Conservation (phyloP, 2,329 filamentous ascomycete genomes). For the Dactylellina leptospora region DNA sequence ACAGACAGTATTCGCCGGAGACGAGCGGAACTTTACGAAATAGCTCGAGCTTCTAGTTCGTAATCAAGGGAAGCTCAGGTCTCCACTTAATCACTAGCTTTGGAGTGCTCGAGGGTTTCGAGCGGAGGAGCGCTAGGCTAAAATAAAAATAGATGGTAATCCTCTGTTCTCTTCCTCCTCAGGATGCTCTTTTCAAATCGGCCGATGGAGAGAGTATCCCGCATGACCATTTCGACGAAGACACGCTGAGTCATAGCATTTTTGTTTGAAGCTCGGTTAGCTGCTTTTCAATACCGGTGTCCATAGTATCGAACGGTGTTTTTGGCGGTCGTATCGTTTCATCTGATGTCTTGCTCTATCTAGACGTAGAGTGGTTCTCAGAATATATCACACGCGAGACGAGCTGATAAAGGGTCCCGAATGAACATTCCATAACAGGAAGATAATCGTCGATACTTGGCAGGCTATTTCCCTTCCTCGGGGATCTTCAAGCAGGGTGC, state of each 20-base stretch:
- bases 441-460: not conserved
- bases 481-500: not conserved
- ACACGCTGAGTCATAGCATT: slow-evolving; percentile 14
- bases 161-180: not conserved
- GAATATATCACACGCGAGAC: not conserved
- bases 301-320: too few relatives aligned
- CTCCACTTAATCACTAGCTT: not conserved
- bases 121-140: not conserved
- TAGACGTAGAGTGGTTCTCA: not conserved
- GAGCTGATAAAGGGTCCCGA: not conserved
- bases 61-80: not conserved
- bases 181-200: not conserved
- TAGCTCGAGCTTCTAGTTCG: slow-evolving; percentile 14
- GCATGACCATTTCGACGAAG: slow-evolving; percentile 7
- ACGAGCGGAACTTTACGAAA: slow-evolving; percentile 24
- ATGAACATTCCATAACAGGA: not conserved
- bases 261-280: too few relatives aligned
- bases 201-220: slow-evolving; percentile 6
- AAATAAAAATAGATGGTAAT: slow-evolving; percentile 2
- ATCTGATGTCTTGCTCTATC: not conserved
- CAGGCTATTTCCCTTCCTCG: not conserved
- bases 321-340: too few relatives aligned
- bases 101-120: not conserved
- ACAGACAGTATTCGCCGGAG: slow-evolving; percentile 12
- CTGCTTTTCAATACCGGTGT: too few relatives aligned